A percentile compares a stretch with the other conserved stretches of the same genome.
Evolutionary conservation across 768 basidiomycete species (phyloP).

Genomic region (Dentipellis sp.): DNA sequence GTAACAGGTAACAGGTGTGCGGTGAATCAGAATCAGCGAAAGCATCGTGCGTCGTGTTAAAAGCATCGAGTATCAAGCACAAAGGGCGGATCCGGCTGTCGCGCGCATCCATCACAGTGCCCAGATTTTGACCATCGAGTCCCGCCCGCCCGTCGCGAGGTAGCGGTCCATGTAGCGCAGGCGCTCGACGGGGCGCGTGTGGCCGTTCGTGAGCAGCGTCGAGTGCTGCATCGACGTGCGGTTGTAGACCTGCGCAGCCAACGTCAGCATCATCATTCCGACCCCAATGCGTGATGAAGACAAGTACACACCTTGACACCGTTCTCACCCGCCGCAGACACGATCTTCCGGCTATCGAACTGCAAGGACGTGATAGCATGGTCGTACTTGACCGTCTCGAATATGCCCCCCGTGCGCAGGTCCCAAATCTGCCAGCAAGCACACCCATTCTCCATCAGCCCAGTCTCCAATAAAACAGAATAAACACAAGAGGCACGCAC

Average conservation of each 20-base stretch:
- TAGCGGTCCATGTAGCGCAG: conserved; percentile 96
- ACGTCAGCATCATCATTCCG: neutral
- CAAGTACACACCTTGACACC: conserved; percentile 62
- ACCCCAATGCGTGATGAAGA: neutral
- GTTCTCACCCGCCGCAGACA: conserved; percentile 90
- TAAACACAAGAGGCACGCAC: conserved; percentile 32
- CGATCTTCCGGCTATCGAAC: conserved; percentile 90
- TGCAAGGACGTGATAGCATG: conserved; percentile 86
- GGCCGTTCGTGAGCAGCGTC: conserved; percentile 83
- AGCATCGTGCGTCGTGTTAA: neutral
- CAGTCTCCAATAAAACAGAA: neutral
- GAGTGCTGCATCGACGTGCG: conserved; percentile 88
- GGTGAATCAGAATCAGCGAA: neutral
- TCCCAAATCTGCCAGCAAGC: conserved; percentile 77
- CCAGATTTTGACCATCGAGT: conserved; percentile 87
- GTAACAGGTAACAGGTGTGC: neutral
- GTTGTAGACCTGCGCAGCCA: conserved; percentile 71
- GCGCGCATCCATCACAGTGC: conserved; percentile 46
- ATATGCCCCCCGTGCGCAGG: conserved; percentile 77
- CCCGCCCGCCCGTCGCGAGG: conserved; percentile 82
- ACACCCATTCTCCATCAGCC: neutral
- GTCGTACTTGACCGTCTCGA: conserved; percentile 87
- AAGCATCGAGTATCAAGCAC: neutral
- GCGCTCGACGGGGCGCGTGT: conserved; percentile 78
- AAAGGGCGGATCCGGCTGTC: neutral